These are phyloP conservation scores for Candida nonsorbophila DNA, from an alignment of 805 yeast species.

Conservation along the genomic window DNA sequence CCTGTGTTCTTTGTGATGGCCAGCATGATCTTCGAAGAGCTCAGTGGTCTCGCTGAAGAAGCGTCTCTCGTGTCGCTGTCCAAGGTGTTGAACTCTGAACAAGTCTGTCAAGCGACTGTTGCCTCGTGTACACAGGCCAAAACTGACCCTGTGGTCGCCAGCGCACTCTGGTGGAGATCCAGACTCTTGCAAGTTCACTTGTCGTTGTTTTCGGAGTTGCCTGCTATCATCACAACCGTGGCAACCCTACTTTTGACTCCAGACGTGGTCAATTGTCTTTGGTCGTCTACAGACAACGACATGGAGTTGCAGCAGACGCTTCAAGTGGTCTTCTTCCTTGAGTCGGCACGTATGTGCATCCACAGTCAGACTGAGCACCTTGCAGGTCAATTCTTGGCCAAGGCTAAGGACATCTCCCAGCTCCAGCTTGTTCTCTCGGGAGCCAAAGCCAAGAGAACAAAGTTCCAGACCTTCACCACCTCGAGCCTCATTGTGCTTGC, in stretches of 20 bases:
- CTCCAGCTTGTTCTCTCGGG: conserved; percentile 73
- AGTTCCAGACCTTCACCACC: conserved; percentile 66
- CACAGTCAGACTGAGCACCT: conserved; percentile 62
- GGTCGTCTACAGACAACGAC: conserved; percentile 25
- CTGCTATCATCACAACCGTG: conserved; percentile 42
- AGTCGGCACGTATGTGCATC: conserved; percentile 58
- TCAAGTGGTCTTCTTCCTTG: conserved; percentile 52
- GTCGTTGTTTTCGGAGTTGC: conserved; percentile 59
- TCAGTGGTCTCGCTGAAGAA: conserved; percentile 33
- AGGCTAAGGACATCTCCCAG: conserved; percentile 54
- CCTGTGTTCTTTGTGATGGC: conserved; percentile 30
- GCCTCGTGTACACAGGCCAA: too few relatives aligned
- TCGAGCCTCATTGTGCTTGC: conserved; percentile 78
- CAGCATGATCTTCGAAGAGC: conserved; percentile 24
- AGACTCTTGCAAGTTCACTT: conserved; percentile 62
- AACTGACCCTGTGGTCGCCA: conserved; percentile 36
- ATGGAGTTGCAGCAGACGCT: conserved; percentile 28
- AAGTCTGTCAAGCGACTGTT: conserved; percentile 12
- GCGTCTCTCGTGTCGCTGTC: conserved; percentile 38
- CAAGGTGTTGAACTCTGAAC: conserved; percentile 18
- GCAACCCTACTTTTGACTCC: conserved; percentile 36
- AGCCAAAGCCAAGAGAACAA: conserved; percentile 82
- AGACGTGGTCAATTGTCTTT: conserved; percentile 19
- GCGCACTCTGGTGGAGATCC: conserved; percentile 71
- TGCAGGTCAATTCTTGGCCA: conserved; percentile 48